Percentiles rank a stretch among this genome's conserved stretches.
Conservation (phyloP, 1,284 basidiomycete species). For the Rhodotorula sp. region DNA sequence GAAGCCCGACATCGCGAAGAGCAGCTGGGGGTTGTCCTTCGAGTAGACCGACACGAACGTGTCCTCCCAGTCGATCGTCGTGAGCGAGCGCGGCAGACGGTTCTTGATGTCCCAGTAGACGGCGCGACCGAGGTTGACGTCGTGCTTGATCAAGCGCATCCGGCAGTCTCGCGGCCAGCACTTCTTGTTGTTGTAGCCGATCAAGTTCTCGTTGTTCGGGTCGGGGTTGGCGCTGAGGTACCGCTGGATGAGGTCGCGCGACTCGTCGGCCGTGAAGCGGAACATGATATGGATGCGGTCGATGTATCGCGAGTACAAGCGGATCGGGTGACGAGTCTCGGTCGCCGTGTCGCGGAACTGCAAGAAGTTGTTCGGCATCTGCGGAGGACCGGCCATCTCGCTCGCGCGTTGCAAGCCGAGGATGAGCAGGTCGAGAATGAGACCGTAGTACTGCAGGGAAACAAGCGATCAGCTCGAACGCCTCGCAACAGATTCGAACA, state of each 20-base stretch:
- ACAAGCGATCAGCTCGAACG: background rate
- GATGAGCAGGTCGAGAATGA: conserved; percentile 71
- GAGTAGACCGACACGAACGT: conserved; percentile 87
- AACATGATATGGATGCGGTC: conserved; percentile 92
- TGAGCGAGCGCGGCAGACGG: conserved; percentile 88
- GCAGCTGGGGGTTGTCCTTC: conserved; percentile 92
- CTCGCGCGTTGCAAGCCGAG: conserved; percentile 89
- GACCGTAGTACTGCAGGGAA: conserved; percentile 42
- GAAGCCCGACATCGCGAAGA: conserved; percentile 98
- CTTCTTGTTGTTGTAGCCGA: conserved; percentile 98
- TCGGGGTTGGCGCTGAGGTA: conserved; percentile 90
- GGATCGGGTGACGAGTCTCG: conserved; percentile 89
- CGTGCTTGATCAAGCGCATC: conserved; percentile 99
- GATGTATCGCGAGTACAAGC: conserved; percentile 88
- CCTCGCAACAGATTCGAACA: background rate
- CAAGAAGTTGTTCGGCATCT: conserved; percentile 93
- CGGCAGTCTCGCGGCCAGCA: conserved; percentile 99
- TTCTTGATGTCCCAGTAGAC: conserved; percentile 99
- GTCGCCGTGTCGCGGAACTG: conserved; percentile 90
- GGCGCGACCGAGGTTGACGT: conserved; percentile 95
- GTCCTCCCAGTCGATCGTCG: conserved; percentile 99
- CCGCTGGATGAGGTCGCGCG: conserved; percentile 94
- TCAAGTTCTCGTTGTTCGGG: conserved; percentile 72
- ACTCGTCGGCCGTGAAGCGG: conserved; percentile 97
- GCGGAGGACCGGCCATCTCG: conserved; percentile 94